Conservation (phyloP, 495 filamentous ascomycete genomes). For the Penicillium alfredii region DNA sequence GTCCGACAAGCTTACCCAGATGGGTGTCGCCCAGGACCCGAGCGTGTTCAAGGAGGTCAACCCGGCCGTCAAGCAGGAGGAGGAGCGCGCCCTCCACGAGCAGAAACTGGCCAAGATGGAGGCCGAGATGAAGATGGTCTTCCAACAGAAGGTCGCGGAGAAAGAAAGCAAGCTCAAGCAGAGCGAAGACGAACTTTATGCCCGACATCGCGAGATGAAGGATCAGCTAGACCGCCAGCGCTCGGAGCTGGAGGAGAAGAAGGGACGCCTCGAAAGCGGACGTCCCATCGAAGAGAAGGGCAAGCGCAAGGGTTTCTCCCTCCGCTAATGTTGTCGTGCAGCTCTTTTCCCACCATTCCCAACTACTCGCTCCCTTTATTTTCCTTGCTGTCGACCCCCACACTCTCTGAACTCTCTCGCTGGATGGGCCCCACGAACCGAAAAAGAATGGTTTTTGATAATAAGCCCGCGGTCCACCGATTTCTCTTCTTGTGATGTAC, state of each 20-base stretch:
- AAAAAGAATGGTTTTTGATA: conserved; percentile 24
- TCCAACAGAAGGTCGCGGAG: conserved; percentile 99
- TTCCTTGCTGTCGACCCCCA: conserved; percentile 3
- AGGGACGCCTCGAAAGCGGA: conserved; percentile 83
- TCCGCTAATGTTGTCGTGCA: conserved; percentile 60
- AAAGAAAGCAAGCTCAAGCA: conserved; percentile 99
- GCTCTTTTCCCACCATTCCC: conserved; percentile 31
- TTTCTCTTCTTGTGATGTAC: conserved; percentile 49
- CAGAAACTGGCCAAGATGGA: conserved; percentile 99
- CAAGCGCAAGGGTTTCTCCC: conserved; percentile 95
- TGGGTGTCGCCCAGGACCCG: conserved; percentile 97
- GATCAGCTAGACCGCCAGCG: conserved; percentile 95
- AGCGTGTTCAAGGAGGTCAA: conserved; percentile 99
- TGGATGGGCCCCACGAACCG: conserved; percentile 29
- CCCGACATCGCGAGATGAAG: conserved; percentile 98
- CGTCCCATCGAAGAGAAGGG: conserved; percentile 91
- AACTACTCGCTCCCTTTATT: conserved; percentile 33
- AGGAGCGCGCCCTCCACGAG: conserved; percentile 95
- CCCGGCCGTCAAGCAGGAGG: conserved; percentile 98
- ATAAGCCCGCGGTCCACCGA: conserved; percentile 8
- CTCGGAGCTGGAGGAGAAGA: conserved; percentile 95
- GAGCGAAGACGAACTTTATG: conserved; percentile 97
- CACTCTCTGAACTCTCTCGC: conserved; percentile 10
- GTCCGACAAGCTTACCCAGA: conserved; percentile 94
- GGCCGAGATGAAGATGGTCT: conserved; percentile 99